A percentile compares a stretch with the other conserved stretches of the same genome.
phyloP scores from a whole-genome alignment of 2,329 filamentous ascomycete genomes.

The Grosmannia penicillata region DNA sequence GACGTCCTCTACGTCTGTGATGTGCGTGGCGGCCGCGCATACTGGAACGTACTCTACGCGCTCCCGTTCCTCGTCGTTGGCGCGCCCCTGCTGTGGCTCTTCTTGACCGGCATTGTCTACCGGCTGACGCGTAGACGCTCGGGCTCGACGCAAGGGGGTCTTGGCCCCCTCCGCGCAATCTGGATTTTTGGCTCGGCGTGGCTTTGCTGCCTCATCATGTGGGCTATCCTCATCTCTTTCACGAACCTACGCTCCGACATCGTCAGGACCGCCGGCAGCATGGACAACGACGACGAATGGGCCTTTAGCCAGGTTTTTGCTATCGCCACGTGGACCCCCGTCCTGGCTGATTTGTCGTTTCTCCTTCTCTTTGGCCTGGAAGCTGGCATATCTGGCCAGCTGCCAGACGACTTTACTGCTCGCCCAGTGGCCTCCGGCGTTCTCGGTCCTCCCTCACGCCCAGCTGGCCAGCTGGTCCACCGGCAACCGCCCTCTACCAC shows the following conservation, averaged over 20 bases:
- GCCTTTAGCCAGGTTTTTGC: conserved; percentile 10
- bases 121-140: background rate
- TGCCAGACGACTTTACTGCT: conserved; percentile 3
- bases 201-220: conserved; percentile 6
- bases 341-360: conserved; percentile 4
- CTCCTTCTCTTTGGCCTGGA: conserved; percentile 6
- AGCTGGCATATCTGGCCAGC: conserved; percentile 1
- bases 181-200: conserved; percentile 6
- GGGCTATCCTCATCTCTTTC: conserved; percentile 6
- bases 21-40: conserved; percentile 6
- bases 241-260: conserved; percentile 5
- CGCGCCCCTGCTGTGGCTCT: conserved; percentile 8
- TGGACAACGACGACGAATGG: conserved; percentile 6
- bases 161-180: background rate
- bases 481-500: too few species aligned
- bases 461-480: too few species aligned
- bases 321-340: conserved; percentile 6
- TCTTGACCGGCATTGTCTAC: conserved; percentile 4
- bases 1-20: conserved; percentile 6
- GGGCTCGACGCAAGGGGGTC: background rate
- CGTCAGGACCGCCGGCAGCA: conserved; percentile 3
- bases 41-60: conserved; percentile 8
- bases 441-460: background rate
- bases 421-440: conserved; percentile 2
- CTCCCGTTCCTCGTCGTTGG: conserved; percentile 8